Evolutionary conservation across 371 early-diverging fungal genomes (phyloP).

Genomic region (Haplosporangium sp.): DNA sequence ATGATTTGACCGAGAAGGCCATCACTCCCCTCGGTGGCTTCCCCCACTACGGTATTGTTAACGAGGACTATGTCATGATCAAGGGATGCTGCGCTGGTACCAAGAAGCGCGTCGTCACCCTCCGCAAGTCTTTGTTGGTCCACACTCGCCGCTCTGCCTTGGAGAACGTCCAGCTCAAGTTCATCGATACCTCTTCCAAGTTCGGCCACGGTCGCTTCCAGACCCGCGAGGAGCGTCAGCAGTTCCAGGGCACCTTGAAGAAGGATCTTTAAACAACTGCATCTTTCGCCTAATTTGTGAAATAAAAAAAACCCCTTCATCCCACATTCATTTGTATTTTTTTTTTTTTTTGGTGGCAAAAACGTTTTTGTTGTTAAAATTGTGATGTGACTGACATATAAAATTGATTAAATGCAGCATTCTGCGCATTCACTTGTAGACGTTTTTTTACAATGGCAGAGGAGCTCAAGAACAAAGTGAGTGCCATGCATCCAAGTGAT

Average conservation of each 20-base stretch:
- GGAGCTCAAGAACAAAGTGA: slow-evolving; percentile 18
- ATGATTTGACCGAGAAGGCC: slow-evolving; percentile 97
- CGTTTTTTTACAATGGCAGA: slow-evolving; percentile 23
- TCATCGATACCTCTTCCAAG: slow-evolving; percentile 99
- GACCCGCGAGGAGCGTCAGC: slow-evolving; percentile 98
- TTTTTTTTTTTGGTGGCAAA: too few relatives aligned
- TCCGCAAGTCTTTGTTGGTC: slow-evolving; percentile 97
- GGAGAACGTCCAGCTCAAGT: slow-evolving; percentile 97
- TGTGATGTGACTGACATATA: too few relatives aligned
- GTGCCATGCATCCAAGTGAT: not conserved
- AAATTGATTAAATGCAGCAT: too few relatives aligned
- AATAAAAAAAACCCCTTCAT: too few relatives aligned
- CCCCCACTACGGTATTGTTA: slow-evolving; percentile 99
- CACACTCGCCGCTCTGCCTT: slow-evolving; percentile 95
- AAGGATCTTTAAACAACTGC: slow-evolving; percentile 78
- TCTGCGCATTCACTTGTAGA: too few relatives aligned
- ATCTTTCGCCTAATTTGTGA: too few relatives aligned
- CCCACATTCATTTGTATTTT: too few relatives aligned
- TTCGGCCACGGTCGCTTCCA: slow-evolving; percentile 99
- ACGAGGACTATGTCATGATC: slow-evolving; percentile 99
- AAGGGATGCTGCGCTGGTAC: slow-evolving; percentile 99
- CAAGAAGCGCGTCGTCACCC: slow-evolving; percentile 98
- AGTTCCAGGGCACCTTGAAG: slow-evolving; percentile 96
- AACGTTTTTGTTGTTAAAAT: too few relatives aligned
- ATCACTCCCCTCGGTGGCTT: slow-evolving; percentile 99